Evolutionary conservation across 2,329 filamentous ascomycete genomes (phyloP), one percentile per base, ranked within the genome.

Genomic region (Claviceps digitariae): DNA sequence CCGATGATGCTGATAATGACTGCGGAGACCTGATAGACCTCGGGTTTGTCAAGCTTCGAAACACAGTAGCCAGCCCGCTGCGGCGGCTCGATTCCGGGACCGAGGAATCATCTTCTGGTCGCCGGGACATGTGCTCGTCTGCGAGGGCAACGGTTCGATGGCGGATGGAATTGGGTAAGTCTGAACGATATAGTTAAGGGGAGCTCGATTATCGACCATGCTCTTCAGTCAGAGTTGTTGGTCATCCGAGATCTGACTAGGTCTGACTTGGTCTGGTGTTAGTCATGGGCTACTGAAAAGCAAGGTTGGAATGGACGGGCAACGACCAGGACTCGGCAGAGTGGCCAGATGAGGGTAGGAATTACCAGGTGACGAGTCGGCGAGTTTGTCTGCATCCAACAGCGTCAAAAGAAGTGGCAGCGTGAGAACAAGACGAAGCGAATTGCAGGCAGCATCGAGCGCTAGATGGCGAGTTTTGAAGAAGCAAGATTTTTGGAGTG

Each of bases 31-130:
- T 82, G 47, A 72, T 72, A 54, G 75, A 68, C 65, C 75, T 81
- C 54, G 72, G 73, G 60, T 74, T 74, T 49, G 81, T 76, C 60
- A 84, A 69, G 59, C 77, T 80, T 61, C 81, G 82, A 63, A 84
- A 80, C 56, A 84, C 80, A 59, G 78, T 77, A 60, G 78, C 79
- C 60, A 84, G 72, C 59, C 78, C 79, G 57, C 79, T 72, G 43
- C 72, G 66, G 62, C 69, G 74, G 68, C 73, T 77, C 54, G 76
- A 70, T 64, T 84, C 80, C 61, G 75, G 73, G 57, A 74, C 74
- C 56, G 74, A 71, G 58, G 70, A 64, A 62, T 74, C 75, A 72
- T 83, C 79, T 71, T 77, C 77, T 60, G 75, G 69, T 62, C 74
- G 73, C 56, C 78, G 77, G 69, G 80, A 75, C 81, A 84, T 84